Conservation (phyloP, 352 stramenopile genomes). For the Phytophthora chlamydospora region DNA sequence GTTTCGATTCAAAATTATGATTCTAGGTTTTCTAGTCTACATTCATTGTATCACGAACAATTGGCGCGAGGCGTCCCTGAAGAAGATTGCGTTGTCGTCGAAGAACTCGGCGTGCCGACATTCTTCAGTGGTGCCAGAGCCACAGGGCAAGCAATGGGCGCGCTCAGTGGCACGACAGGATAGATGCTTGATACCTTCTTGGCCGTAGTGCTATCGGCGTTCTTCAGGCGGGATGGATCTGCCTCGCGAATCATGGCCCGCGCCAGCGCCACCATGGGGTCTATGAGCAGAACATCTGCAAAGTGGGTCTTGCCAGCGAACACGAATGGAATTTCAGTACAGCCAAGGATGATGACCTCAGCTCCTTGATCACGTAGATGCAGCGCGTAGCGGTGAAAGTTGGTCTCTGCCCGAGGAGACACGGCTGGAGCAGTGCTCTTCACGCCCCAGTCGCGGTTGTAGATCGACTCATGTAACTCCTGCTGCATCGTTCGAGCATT, state of each 20-base stretch:
- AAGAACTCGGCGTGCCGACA: background rate
- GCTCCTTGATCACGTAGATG: slow-evolving; percentile 52
- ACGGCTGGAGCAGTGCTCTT: slow-evolving; percentile 74
- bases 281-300: slow-evolving; percentile 57
- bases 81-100: background rate
- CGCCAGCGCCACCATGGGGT: slow-evolving; percentile 76
- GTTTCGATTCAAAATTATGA: background rate
- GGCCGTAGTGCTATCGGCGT: slow-evolving; percentile 1
- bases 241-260: slow-evolving; percentile 74
- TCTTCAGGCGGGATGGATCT: slow-evolving; percentile 58
- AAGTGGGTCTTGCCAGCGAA: slow-evolving; percentile 58
- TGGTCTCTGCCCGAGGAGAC: slow-evolving; percentile 52
- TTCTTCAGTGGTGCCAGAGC: slow-evolving; percentile 2
- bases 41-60: slow-evolving; percentile 8
- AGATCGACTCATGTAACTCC: slow-evolving; percentile 78
- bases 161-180: slow-evolving; percentile 13
- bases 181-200: slow-evolving; percentile 14
- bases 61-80: slow-evolving; percentile 3
- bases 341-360: slow-evolving; percentile 75
- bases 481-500: slow-evolving; percentile 44
- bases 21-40: slow-evolving; percentile 23
- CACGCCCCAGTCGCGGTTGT: slow-evolving; percentile 73
- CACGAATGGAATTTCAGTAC: slow-evolving; percentile 81
- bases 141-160: background rate
- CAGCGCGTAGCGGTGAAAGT: slow-evolving; percentile 66